phyloP scores from a whole-genome alignment of 2,329 filamentous ascomycete species.

The Verticillium dahliae region DNA sequence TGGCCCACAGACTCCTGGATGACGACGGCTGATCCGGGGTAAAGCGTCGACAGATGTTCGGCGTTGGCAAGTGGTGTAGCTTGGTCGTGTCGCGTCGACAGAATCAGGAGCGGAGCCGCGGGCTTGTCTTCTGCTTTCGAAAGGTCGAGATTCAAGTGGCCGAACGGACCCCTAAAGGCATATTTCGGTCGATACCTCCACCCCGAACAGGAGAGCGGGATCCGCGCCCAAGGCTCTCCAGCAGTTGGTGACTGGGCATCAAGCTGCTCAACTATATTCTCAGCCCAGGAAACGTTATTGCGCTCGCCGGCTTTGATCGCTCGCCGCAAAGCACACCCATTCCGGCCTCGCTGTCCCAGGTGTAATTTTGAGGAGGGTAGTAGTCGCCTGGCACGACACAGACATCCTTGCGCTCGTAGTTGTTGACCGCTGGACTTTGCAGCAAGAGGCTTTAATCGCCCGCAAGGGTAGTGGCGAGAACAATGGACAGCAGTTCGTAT shows the following conservation, averaged over 20 bases:
- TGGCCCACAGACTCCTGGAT: constrained; percentile 23
- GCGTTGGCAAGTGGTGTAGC: constrained; percentile 37
- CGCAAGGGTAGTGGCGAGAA: constrained; percentile 16
- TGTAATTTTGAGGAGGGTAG: background rate
- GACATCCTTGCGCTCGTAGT: constrained; percentile 1
- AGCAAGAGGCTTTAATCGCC: constrained; percentile 18
- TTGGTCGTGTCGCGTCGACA: constrained; percentile 35
- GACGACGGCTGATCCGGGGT: constrained; percentile 20
- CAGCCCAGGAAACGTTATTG: constrained; percentile 16
- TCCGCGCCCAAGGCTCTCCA: constrained; percentile 23
- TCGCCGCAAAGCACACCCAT: constrained; percentile 27
- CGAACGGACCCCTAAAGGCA: constrained; percentile 30
- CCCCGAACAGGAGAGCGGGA: constrained; percentile 31
- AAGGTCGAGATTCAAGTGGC: constrained; percentile 17
- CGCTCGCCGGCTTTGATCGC: constrained; percentile 17
- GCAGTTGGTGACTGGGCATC: constrained; percentile 20
- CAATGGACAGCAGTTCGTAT: constrained; percentile 9
- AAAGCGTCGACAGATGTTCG: constrained; percentile 15
- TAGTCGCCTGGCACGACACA: constrained; percentile 3
- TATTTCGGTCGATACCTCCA: constrained; percentile 30
- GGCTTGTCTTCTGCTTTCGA: constrained; percentile 22
- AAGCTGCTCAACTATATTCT: constrained; percentile 20
- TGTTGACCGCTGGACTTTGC: background rate
- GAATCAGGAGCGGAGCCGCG: constrained; percentile 34
- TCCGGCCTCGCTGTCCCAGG: constrained; percentile 13